Evolutionary conservation across 441 rosid genomes (phyloP), one percentile per base, ranked within the genome.

Genomic region (Biscutella auriculata): DNA sequence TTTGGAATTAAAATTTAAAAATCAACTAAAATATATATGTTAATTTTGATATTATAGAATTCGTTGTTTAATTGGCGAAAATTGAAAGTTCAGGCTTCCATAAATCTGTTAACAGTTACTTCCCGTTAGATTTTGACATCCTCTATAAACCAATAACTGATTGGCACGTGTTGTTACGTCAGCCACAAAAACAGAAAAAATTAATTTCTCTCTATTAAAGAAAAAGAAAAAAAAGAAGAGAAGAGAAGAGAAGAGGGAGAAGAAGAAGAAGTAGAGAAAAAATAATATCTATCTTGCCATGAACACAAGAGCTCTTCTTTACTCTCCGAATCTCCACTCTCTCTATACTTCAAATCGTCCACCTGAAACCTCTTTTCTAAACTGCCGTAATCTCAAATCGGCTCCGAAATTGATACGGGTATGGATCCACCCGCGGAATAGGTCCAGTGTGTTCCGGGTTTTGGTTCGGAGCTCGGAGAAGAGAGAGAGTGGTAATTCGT

Each of bases 291-390:
- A n/a, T 6, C 34, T 41, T 77, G 74, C 83, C 81, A 89, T 89
- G 97, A 81, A 74, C 78, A 75, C 80, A 37, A 74, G 83, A 65
- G 79, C 79, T 60, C 57, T 77, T 33, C 75, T 84, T 40, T 81
- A 60, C 80, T 77, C 85, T 28, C 60, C 83, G 2, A 63, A 63
- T 65, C 63, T 65, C 15, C 82, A 48, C 73, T 63, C 54, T 48
- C 72, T 67, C 71, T 73, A 47, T 70, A 76, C 53, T 62, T 72
- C 54, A 17, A 48, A 53, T 46, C 62, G 68, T 6, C 76, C 73
- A 1, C 78, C 85, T 30, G 73, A 66, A 9, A 1, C 63, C 9
- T 62, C 63, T 33, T 41, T 37, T 51, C 68, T 25, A 19, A n/a
- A 26, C 34, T 43, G 65, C 7, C 46, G 32, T 23, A 40, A 45